A percentile compares a stretch with the other conserved stretches of the same genome.
Conservation (phyloP, 495 filamentous ascomycete genomes). For the Xylaria scruposa region DNA sequence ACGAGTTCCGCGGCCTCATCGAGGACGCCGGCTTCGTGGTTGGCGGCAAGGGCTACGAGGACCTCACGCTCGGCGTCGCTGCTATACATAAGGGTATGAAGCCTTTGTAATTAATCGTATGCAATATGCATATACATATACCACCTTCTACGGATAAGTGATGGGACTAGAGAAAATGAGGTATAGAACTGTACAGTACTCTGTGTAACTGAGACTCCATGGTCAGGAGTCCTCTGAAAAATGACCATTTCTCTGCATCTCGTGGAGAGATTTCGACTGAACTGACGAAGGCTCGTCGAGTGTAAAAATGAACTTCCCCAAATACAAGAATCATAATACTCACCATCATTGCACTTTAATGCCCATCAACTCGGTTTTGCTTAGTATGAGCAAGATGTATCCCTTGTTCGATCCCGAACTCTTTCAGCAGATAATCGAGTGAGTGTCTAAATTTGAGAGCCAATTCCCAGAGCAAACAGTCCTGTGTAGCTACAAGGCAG, state of each 20-base stretch:
- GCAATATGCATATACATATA: not conserved
- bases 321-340: not conserved
- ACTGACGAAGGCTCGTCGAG: not conserved
- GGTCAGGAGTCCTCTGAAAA: not conserved
- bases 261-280: not conserved
- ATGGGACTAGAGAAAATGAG: not conserved
- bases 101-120: constrained; percentile 55
- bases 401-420: not conserved
- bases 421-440: not conserved
- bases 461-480: not conserved
- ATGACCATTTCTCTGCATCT: not conserved
- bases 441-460: not conserved
- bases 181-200: constrained; percentile 4
- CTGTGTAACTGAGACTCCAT: constrained; percentile 14
- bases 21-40: constrained; percentile 85
- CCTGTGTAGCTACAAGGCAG: not conserved
- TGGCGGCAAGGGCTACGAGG: constrained; percentile 81
- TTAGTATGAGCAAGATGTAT: not conserved
- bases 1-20: constrained; percentile 86
- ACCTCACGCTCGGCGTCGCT: constrained; percentile 89
- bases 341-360: not conserved
- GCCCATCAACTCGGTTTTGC: not conserved
- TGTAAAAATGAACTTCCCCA: not conserved
- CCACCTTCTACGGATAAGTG: not conserved
- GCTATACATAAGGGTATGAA: constrained; percentile 98